Evolutionary conservation across 257 asterid genomes (phyloP).

Genomic region (Scutellaria minor): DNA sequence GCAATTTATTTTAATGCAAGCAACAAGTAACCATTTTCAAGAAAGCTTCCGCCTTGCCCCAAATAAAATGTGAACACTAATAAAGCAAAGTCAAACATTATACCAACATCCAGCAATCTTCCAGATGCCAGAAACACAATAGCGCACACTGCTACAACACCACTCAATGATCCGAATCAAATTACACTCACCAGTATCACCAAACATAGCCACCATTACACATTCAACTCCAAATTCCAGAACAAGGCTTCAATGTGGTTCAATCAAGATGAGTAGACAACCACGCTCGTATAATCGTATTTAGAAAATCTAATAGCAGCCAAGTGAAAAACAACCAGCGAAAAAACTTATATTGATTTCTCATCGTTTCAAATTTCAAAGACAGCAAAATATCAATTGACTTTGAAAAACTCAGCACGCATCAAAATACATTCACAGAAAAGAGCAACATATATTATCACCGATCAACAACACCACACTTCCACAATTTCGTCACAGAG

Average conservation of each 20-base stretch:
- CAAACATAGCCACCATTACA: not conserved
- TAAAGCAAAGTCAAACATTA: constrained; percentile 14
- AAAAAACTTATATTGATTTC: not conserved
- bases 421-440: constrained; percentile 14
- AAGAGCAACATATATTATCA: not conserved
- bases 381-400: not conserved
- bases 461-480: constrained; percentile 15
- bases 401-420: constrained; percentile 6
- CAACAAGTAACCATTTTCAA: not conserved
- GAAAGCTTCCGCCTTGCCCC: not conserved
- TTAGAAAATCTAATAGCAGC: not conserved
- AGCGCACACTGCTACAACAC: not conserved
- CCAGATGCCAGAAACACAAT: not conserved
- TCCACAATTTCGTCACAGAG: constrained; percentile 14
- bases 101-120: constrained; percentile 28
- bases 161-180: not conserved
- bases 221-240: constrained; percentile 6
- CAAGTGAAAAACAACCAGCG: constrained; percentile 5
- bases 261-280: not conserved
- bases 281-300: not conserved
- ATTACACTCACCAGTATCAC: constrained; percentile 18
- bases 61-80: constrained; percentile 2
- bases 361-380: constrained; percentile 12
- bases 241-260: not conserved
- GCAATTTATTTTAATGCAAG: not conserved